Conservation (phyloP, 2,329 filamentous ascomycete genomes). For the Calonectria naviculata region DNA sequence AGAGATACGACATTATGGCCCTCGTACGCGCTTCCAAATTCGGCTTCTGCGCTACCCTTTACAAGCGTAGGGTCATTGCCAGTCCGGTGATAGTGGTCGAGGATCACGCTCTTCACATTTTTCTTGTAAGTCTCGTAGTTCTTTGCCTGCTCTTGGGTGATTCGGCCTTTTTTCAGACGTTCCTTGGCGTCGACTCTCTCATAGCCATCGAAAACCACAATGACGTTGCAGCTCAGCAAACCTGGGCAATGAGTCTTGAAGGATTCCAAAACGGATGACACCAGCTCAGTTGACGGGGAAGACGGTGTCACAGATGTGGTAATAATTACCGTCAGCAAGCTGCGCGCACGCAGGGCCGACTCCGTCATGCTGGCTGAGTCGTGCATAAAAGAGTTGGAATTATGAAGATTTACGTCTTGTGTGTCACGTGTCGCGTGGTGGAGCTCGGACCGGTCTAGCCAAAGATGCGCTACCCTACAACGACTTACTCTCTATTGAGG, state of each 20-base stretch:
- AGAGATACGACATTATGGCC: constrained; percentile 50
- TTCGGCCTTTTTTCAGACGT: constrained; percentile 65
- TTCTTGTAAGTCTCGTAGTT: constrained; percentile 57
- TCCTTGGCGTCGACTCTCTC: constrained; percentile 56
- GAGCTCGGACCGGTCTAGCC: too few species aligned
- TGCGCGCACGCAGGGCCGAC: neutral
- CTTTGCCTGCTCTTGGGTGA: constrained; percentile 57
- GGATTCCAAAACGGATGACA: constrained; percentile 58
- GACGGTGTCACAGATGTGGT: constrained; percentile 68
- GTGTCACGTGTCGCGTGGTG: neutral
- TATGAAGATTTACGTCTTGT: neutral
- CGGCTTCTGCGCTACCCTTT: constrained; percentile 49
- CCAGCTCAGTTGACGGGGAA: constrained; percentile 61
- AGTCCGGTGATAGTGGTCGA: constrained; percentile 27
- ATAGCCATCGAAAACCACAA: constrained; percentile 65
- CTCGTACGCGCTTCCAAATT: constrained; percentile 56
- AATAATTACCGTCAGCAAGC: constrained; percentile 52
- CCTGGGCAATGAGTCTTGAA: constrained; percentile 55
- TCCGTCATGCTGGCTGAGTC: constrained; percentile 21
- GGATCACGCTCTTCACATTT: constrained; percentile 55
- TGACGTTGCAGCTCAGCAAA: constrained; percentile 55
- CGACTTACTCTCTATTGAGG: too few species aligned
- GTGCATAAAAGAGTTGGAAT: neutral
- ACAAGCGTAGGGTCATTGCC: neutral
- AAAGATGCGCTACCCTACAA: too few species aligned